phyloP scores from a whole-genome alignment of 768 basidiomycete genomes.

The Leccinum aurantiacum region DNA sequence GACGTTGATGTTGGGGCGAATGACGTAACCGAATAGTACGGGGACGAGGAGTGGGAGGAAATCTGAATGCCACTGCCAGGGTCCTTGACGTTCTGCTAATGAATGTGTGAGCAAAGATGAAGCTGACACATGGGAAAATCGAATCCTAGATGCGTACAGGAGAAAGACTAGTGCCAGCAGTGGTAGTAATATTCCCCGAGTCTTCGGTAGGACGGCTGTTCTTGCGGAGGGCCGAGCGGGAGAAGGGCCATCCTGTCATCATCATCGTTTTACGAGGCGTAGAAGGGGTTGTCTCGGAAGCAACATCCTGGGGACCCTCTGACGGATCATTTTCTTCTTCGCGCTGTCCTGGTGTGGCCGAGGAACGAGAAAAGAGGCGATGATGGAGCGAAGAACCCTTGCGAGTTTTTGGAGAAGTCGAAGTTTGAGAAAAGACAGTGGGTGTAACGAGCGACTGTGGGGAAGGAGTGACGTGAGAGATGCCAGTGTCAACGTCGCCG shows the following conservation, averaged over 20 bases:
- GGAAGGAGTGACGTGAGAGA: conserved; percentile 1
- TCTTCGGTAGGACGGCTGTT: conserved; percentile 11
- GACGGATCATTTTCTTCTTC: conserved; percentile 4
- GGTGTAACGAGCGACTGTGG: conserved; percentile 24
- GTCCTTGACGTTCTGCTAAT: conserved; percentile 9
- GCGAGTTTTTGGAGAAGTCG: conserved; percentile 13
- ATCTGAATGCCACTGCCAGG: conserved; percentile 3
- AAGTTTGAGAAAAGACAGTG: conserved; percentile 21
- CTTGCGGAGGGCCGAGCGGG: conserved; percentile 25
- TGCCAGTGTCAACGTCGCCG: conserved; percentile 23
- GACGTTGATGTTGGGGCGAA: conserved; percentile 27
- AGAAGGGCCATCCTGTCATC: conserved; percentile 30
- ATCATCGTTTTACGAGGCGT: conserved; percentile 27
- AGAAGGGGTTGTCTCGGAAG: conserved; percentile 2
- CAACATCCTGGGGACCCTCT: conserved; percentile 13
- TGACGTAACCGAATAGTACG: conserved; percentile 18
- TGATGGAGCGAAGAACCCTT: conserved; percentile 27
- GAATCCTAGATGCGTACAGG: conserved; percentile 13
- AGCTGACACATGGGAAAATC: background rate
- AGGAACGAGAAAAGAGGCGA: conserved; percentile 33
- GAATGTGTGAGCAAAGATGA: conserved; percentile 5
- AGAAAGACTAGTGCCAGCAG: background rate
- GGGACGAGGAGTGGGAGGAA: conserved; percentile 3
- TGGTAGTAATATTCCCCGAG: background rate
- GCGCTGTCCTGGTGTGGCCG: conserved; percentile 10